phyloP scores from a whole-genome alignment of 2,329 filamentous ascomycete species.

The Anthostomella pinea region DNA sequence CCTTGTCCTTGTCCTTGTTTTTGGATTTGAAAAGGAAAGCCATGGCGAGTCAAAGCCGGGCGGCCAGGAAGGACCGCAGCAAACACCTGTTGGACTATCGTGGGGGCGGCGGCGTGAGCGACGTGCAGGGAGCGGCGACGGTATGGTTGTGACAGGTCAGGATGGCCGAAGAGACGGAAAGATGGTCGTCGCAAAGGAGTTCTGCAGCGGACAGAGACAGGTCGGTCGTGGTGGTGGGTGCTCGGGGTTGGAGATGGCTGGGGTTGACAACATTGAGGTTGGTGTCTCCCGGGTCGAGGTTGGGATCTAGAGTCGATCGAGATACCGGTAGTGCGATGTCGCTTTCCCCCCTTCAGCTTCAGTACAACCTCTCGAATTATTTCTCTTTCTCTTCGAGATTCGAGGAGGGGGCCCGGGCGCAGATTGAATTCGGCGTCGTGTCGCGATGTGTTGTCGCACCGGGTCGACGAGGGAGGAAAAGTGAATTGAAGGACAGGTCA shows the following conservation, averaged over 20 bases:
- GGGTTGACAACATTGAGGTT: constrained; percentile 24
- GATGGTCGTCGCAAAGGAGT: constrained; percentile 6
- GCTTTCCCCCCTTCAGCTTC: no score
- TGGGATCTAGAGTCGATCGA: no score
- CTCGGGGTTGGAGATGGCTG: constrained; percentile 25
- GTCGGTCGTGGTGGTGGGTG: constrained; percentile 13
- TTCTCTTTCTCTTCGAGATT: constrained; percentile 3
- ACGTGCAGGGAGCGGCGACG: no score
- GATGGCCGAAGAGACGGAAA: constrained; percentile 1
- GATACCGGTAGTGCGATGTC: no score
- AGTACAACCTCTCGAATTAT: constrained; percentile 23
- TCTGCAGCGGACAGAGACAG: constrained; percentile 11
- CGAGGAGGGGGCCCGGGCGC: background rate
- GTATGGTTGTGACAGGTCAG: no score
- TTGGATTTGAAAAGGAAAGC: constrained; percentile 82
- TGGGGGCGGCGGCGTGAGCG: constrained; percentile 4
- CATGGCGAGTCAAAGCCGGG: constrained; percentile 54
- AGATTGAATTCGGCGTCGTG: constrained; percentile 7
- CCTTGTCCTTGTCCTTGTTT: constrained; percentile 68
- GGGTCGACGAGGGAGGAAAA: constrained; percentile 5
- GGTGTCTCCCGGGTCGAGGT: no score
- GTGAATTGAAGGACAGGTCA: constrained; percentile 18
- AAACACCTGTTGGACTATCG: constrained; percentile 13
- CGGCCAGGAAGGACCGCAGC: constrained; percentile 32
- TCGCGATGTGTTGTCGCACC: constrained; percentile 9